phyloP scores from a whole-genome alignment of 2,329 filamentous ascomycete genomes.

The Exophiala sideris region DNA sequence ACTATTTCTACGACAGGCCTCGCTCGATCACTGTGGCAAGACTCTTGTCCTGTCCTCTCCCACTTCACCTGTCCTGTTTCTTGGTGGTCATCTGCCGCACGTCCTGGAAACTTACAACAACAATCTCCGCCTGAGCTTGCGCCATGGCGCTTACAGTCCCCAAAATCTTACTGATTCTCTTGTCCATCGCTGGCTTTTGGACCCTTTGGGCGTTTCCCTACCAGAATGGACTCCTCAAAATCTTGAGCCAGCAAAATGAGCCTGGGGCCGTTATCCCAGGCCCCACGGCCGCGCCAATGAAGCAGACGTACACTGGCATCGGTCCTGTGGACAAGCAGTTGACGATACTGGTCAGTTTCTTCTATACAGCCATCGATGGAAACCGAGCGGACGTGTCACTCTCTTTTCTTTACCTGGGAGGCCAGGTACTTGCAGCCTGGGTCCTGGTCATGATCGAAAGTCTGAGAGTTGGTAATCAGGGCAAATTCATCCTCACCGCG shows the following conservation, averaged over 20 bases:
- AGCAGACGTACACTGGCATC: conserved; percentile 30
- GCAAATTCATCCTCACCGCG: conserved; percentile 30
- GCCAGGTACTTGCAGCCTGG: conserved; percentile 43
- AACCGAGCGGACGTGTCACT: conserved; percentile 35
- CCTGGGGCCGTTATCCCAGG: conserved; percentile 30
- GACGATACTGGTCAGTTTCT: conserved; percentile 34
- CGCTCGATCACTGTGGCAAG: too few relatives aligned
- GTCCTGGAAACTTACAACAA: background rate
- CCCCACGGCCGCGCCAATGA: conserved; percentile 29
- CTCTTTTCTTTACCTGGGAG: conserved; percentile 39
- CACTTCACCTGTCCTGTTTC: too few relatives aligned
- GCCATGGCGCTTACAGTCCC: conserved; percentile 12
- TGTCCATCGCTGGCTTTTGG: conserved; percentile 26
- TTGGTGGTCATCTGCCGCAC: too few relatives aligned
- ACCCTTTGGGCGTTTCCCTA: conserved; percentile 29
- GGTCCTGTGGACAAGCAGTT: conserved; percentile 28
- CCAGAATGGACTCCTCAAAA: conserved; percentile 29
- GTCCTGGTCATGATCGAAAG: conserved; percentile 44
- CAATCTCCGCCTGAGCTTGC: background rate
- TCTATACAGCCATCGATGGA: conserved; percentile 41
- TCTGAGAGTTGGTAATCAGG: conserved; percentile 43
- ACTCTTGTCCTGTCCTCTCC: too few relatives aligned
- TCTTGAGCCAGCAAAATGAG: conserved; percentile 25
- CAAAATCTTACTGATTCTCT: conserved; percentile 14
- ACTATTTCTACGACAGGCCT: too few relatives aligned